Percentiles rank a stretch among this genome's conserved stretches.
Conservation (phyloP, 495 filamentous ascomycete genomes). For the Amphirosellinia nigrospora region DNA sequence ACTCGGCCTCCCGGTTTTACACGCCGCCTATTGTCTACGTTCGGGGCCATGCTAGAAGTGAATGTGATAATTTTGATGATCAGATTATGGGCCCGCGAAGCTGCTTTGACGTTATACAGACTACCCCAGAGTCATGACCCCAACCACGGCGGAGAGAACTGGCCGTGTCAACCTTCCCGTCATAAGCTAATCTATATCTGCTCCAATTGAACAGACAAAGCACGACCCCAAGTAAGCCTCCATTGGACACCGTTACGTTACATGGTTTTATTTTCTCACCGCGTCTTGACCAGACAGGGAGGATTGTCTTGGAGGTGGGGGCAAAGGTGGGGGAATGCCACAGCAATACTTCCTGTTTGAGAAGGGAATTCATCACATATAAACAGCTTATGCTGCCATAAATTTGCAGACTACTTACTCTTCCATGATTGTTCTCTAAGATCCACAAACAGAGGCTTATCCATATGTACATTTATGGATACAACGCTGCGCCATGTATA, state of each 20-base stretch:
- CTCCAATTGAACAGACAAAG: neutral
- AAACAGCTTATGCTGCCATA: neutral
- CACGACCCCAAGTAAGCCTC: neutral
- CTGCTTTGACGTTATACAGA: neutral
- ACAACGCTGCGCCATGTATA: constrained; percentile 18
- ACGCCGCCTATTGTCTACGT: neutral
- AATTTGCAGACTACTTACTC: neutral
- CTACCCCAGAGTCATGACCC: neutral
- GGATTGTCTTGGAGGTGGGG: neutral
- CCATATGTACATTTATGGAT: neutral
- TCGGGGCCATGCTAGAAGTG: neutral
- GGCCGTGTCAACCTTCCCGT: too few relatives aligned
- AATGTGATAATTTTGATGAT: neutral
- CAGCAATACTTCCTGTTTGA: neutral
- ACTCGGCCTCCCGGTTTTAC: neutral
- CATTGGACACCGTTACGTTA: constrained; percentile 5
- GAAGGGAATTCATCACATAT: neutral
- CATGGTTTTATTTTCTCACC: neutral
- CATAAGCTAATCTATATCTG: neutral
- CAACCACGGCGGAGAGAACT: too few relatives aligned
- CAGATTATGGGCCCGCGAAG: neutral
- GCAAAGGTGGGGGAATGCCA: constrained; percentile 6
- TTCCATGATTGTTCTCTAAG: neutral
- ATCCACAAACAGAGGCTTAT: neutral
- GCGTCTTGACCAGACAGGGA: neutral